Conservation (phyloP, 768 basidiomycete species). For the Rhodocollybia butyracea region DNA sequence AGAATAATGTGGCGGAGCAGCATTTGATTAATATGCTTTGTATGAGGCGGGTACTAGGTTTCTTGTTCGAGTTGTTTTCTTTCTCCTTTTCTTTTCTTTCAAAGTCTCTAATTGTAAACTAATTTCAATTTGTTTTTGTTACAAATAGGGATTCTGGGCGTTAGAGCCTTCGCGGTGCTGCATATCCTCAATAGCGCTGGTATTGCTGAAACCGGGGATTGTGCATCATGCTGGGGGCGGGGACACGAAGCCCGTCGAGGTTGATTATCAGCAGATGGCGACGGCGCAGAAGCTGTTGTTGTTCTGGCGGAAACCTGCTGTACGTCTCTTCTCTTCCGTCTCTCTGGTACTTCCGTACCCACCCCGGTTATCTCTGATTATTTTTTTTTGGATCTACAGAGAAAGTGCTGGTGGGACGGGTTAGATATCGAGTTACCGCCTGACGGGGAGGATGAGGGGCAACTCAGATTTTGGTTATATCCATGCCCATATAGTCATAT, state of each 20-base stretch:
- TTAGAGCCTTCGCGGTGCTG: slow-evolving; percentile 95
- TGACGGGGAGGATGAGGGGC: slow-evolving; percentile 45
- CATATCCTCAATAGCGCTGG: slow-evolving; percentile 97
- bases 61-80: no score
- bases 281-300: slow-evolving; percentile 95
- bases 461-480: no score
- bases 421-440: slow-evolving; percentile 81
- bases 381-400: no score
- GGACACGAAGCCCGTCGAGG: slow-evolving; percentile 68
- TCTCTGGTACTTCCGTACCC: no score
- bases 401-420: slow-evolving; percentile 99
- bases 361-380: no score
- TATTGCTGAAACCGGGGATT: slow-evolving; percentile 96
- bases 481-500: no score
- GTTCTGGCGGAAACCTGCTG: slow-evolving; percentile 99
- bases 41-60: slow-evolving; percentile 91
- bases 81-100: no score
- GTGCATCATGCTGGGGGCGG: slow-evolving; percentile 68
- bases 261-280: slow-evolving; percentile 92
- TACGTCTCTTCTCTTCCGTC: slow-evolving; percentile 45
- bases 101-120: no score
- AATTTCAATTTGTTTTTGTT: no score
- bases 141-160: slow-evolving; percentile 96
- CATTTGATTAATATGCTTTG: slow-evolving; percentile 99
- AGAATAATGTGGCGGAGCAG: slow-evolving; percentile 98